These are phyloP conservation scores for Whalleya microplaca DNA, from an alignment of 2,329 filamentous ascomycete species.

Conservation along the genomic window DNA sequence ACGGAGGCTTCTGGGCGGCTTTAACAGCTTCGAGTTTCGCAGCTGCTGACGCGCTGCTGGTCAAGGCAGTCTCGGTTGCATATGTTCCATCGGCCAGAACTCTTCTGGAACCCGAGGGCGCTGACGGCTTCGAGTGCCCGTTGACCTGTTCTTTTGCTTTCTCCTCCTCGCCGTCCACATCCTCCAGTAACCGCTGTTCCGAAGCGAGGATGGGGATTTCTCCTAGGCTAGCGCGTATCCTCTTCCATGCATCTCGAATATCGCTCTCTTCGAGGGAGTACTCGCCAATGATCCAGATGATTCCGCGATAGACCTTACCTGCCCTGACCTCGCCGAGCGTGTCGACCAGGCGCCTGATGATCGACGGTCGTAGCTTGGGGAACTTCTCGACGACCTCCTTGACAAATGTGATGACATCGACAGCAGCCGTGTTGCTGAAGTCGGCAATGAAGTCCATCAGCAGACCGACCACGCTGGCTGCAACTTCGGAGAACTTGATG, in stretches of 20 bases:
- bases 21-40: slow-evolving; percentile 96
- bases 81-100: slow-evolving; percentile 97
- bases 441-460: slow-evolving; percentile 99
- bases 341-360: slow-evolving; percentile 85
- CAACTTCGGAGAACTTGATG: slow-evolving; percentile 98
- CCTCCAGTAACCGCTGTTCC: slow-evolving; percentile 88
- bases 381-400: slow-evolving; percentile 99
- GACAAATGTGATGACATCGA: slow-evolving; percentile 97
- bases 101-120: slow-evolving; percentile 83
- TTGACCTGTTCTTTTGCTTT: slow-evolving; percentile 69
- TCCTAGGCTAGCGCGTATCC: slow-evolving; percentile 88
- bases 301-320: slow-evolving; percentile 95
- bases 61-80: slow-evolving; percentile 93
- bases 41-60: slow-evolving; percentile 85
- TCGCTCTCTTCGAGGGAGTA: slow-evolving; percentile 94
- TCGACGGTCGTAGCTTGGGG: slow-evolving; percentile 82
- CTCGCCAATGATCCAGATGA: slow-evolving; percentile 97
- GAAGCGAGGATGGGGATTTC: slow-evolving; percentile 97
- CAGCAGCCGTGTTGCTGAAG: slow-evolving; percentile 94
- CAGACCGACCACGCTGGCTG: slow-evolving; percentile 91
- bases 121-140: slow-evolving; percentile 74
- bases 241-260: slow-evolving; percentile 95
- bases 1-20: slow-evolving; percentile 91
- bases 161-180: slow-evolving; percentile 73
- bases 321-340: slow-evolving; percentile 92